Conservation (phyloP, 768 basidiomycete genomes). For the Sporobolomyces pararoseus region DNA sequence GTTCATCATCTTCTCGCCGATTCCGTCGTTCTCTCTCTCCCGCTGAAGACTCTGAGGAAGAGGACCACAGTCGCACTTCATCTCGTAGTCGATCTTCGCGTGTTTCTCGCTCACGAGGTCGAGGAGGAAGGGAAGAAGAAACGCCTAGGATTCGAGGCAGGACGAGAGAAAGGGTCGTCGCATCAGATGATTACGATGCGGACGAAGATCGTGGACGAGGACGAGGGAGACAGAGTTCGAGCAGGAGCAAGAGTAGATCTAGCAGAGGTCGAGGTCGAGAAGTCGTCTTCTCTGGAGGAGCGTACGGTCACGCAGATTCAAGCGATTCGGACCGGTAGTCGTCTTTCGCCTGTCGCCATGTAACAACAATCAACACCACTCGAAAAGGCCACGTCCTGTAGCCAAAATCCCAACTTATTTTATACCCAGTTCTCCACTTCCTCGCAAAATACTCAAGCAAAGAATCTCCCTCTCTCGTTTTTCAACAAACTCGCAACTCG, state of each 20-base stretch:
- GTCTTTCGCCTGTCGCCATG: too few species aligned
- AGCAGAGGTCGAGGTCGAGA: constrained; percentile 28
- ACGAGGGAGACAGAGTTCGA: not conserved
- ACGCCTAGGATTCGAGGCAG: constrained; percentile 11
- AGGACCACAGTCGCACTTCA: not conserved
- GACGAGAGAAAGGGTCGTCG: constrained; percentile 18
- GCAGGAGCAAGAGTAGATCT: constrained; percentile 13
- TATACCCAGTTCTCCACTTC: too few species aligned
- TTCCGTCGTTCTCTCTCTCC: not conserved
- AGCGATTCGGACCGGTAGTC: constrained; percentile 10
- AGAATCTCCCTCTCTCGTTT: not conserved
- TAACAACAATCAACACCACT: too few species aligned
- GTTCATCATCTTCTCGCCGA: constrained; percentile 20
- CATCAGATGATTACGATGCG: constrained; percentile 9
- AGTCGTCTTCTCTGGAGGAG: constrained; percentile 17
- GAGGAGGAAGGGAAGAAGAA: constrained; percentile 1
- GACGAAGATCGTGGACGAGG: constrained; percentile 25
- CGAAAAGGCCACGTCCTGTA: too few species aligned
- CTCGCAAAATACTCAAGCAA: too few species aligned
- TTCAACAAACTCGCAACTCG: constrained; percentile 4
- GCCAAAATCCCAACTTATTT: not conserved
- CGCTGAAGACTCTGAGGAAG: not conserved
- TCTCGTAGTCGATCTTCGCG: not conserved
- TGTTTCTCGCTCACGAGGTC: constrained; percentile 14
- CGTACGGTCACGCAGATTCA: constrained; percentile 28